Conservation (phyloP, 129 eudicot genomes). For the Heracleum sosnowskyi region DNA sequence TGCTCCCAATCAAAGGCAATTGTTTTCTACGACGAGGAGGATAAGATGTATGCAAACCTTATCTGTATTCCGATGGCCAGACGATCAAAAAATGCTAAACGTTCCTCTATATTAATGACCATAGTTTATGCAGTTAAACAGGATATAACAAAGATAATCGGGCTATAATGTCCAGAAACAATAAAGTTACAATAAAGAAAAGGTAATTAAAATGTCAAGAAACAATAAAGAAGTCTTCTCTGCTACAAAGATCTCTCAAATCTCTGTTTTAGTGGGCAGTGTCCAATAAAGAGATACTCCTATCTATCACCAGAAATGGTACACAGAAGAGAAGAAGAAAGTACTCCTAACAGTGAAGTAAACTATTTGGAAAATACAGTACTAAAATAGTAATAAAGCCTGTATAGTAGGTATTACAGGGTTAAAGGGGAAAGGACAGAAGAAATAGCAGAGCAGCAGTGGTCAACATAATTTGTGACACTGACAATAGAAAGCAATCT, state of each 20-base stretch:
- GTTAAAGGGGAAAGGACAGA: background rate
- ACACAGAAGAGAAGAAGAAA: background rate
- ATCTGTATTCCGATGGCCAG: no score
- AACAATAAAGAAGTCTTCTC: background rate
- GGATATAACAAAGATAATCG: no score
- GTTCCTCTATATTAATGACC: no score
- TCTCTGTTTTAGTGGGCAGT: background rate
- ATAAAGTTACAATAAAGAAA: no score
- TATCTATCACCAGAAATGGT: background rate
- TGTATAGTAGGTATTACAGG: background rate
- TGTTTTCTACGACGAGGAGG: no score
- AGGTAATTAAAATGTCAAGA: no score
- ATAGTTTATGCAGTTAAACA: no score
- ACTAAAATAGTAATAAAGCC: background rate
- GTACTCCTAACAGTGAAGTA: background rate
- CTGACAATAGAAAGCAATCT: no score
- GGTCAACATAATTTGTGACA: conserved; percentile 10
- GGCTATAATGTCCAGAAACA: no score
- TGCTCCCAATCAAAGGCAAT: background rate
- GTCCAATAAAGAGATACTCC: background rate
- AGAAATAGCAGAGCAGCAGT: background rate
- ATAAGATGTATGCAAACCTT: no score
- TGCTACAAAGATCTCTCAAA: background rate
- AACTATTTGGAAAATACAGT: background rate
- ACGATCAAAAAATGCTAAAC: no score